These are phyloP conservation scores for Wickerhamomyces sp. DNA, from an alignment of 1,139 yeast species.

Conservation along the genomic window DNA sequence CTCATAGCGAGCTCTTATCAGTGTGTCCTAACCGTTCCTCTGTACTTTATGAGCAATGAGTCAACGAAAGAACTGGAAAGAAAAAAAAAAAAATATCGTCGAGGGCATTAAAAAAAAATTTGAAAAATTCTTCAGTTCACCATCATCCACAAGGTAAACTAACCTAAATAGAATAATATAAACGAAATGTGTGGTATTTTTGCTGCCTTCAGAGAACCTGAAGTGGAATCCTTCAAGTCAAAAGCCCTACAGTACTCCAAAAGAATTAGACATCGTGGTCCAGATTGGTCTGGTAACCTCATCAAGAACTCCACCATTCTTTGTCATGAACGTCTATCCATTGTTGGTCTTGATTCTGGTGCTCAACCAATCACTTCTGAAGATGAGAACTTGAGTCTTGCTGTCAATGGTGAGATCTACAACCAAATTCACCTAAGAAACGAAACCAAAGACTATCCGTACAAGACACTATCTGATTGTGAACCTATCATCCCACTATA, in stretches of 20 bases:
- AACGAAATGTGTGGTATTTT: slow-evolving; percentile 99
- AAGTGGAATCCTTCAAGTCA: slow-evolving; percentile 74
- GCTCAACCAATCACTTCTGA: slow-evolving; percentile 92
- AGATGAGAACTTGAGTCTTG: slow-evolving; percentile 67
- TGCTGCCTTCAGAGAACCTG: slow-evolving; percentile 82
- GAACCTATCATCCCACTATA: slow-evolving; percentile 94
- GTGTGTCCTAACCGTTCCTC: not conserved
- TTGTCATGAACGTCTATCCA: slow-evolving; percentile 93
- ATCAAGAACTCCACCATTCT: slow-evolving; percentile 73
- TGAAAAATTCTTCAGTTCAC: not conserved
- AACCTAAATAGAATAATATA: too few relatives aligned
- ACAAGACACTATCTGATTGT: slow-evolving; percentile 89
- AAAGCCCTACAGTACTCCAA: slow-evolving; percentile 87
- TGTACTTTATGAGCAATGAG: not conserved
- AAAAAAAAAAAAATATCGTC: not conserved
- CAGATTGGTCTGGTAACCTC: slow-evolving; percentile 96
- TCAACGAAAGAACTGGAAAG: not conserved
- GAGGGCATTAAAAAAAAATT: not conserved
- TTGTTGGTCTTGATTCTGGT: slow-evolving; percentile 92
- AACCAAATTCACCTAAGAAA: slow-evolving; percentile 89
- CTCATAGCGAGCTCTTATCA: not conserved
- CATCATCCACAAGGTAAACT: not conserved
- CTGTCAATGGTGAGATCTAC: slow-evolving; percentile 97
- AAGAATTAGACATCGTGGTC: slow-evolving; percentile 96
- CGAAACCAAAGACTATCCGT: slow-evolving; percentile 64